Evolutionary conservation across 2,329 filamentous ascomycete genomes (phyloP).

Genomic region (Aschersonia sp.): DNA sequence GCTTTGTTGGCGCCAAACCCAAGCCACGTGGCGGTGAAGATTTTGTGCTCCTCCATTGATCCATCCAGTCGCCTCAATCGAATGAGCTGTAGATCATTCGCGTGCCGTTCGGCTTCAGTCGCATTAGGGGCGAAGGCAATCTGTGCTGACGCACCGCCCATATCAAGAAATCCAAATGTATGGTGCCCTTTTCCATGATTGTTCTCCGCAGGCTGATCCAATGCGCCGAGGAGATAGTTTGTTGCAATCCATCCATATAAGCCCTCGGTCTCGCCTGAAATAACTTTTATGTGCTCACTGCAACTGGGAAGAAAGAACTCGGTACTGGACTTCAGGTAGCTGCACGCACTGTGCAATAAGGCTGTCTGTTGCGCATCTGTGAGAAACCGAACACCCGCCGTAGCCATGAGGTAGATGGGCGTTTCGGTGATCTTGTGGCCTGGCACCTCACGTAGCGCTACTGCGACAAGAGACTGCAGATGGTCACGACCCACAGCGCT

Average conservation of each 20-base stretch:
- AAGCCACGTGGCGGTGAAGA: conserved; percentile 94
- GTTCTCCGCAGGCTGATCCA: conserved; percentile 62
- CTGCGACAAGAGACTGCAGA: conserved; percentile 62
- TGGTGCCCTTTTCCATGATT: conserved; percentile 76
- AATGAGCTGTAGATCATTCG: conserved; percentile 74
- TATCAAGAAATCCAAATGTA: conserved; percentile 94
- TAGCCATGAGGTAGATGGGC: conserved; percentile 88
- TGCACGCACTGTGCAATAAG: conserved; percentile 66
- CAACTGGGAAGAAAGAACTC: conserved; percentile 84
- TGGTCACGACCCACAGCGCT: conserved; percentile 69
- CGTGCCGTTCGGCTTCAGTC: conserved; percentile 81
- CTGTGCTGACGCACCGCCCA: conserved; percentile 95
- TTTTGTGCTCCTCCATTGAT: conserved; percentile 60
- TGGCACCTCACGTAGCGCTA: conserved; percentile 69
- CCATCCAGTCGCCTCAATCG: conserved; percentile 77
- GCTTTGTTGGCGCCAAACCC: conserved; percentile 96
- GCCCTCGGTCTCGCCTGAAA: conserved; percentile 88
- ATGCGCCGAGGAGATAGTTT: conserved; percentile 87
- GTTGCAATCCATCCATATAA: conserved; percentile 95
- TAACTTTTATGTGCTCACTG: conserved; percentile 78
- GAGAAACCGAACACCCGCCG: conserved; percentile 84
- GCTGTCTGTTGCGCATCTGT: conserved; percentile 56
- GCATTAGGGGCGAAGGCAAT: conserved; percentile 93
- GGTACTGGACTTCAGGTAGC: conserved; percentile 63
- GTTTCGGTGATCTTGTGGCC: conserved; percentile 64